Evolutionary conservation across 2,329 filamentous ascomycete genomes (phyloP), one percentile per base, ranked within the genome.

Genomic region (Colletotrichum trifolii): DNA sequence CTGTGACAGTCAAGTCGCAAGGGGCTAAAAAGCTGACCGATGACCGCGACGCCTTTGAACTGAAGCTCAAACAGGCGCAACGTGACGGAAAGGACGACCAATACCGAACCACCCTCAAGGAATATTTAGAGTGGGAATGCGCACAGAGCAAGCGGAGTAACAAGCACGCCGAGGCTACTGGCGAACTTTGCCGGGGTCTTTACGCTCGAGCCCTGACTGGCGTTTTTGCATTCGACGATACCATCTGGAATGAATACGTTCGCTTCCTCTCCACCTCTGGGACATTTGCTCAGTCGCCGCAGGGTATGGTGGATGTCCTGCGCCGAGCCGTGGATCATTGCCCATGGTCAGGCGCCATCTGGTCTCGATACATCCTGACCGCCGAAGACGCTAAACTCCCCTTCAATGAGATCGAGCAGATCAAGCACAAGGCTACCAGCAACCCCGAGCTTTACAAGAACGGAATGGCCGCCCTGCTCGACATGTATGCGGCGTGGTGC

Each of bases 401-500:
- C 0, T 97, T 97, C 71, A 83, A 90, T 33, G 91, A 92, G 54
- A 92, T 98, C 56, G 93, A 96, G 71, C 85, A 89, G 45, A 94
- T 97, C 76, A 99, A 99, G 78, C 93, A 97, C 76, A 89, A 90
- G 47, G 96, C 96, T 7, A 98, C 94, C 0, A 93, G 90, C 73
- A 93, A 93, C 33, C 90, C 93, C 8, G 84, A 96, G 46, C 83
- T 98, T 6, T 94, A 97, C 74, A 89, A 91, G 68, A 89, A 93
- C 67, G 94, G 94, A 33, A 91, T 97, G 84, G 89, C 93, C 54
- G 92, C 94, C 69, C 89, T 97, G 38, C 86, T 98, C 64, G 93
- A 97, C 71, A 93, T 98, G 73, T 94, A 97, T 73, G 89, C 93
- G 57, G 91, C 94, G 0, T 99, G 96, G 96, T 97, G 95, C 73